phyloP scores from a whole-genome alignment of 2,329 filamentous ascomycete species.

The Tricladium varicosporioides region DNA sequence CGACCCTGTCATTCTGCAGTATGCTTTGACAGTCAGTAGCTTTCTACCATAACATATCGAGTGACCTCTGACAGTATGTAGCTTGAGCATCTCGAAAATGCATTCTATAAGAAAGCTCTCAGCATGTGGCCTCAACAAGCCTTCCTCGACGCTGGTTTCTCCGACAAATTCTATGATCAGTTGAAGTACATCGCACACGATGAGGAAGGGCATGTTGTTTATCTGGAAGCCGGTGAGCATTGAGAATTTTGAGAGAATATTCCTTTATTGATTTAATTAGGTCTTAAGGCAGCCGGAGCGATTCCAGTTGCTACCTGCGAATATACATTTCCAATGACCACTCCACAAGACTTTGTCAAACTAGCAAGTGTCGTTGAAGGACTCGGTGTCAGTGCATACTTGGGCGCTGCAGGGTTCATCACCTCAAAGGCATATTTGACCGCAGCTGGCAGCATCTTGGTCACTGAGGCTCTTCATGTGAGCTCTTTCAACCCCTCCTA shows the following conservation, averaged over 20 bases:
- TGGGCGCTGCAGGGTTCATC: constrained; percentile 60
- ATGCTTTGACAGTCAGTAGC: constrained; percentile 40
- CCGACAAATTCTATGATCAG: constrained; percentile 53
- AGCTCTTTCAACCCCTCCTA: neutral
- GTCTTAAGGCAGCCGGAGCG: constrained; percentile 45
- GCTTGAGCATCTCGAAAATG: constrained; percentile 59
- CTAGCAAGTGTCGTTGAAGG: constrained; percentile 54
- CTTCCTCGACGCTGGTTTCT: constrained; percentile 52
- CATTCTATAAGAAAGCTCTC: constrained; percentile 62
- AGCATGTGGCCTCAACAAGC: constrained; percentile 51
- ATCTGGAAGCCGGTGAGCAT: constrained; percentile 43
- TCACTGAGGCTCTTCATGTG: constrained; percentile 61
- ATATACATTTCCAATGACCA: constrained; percentile 53
- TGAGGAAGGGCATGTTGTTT: constrained; percentile 56
- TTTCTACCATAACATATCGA: no score
- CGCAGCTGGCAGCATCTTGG: constrained; percentile 62
- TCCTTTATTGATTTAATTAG: constrained; percentile 18
- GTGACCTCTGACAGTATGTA: constrained; percentile 11
- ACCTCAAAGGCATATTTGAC: constrained; percentile 57
- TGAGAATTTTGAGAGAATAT: neutral
- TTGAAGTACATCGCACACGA: constrained; percentile 55
- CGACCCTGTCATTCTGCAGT: constrained; percentile 42
- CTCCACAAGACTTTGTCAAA: constrained; percentile 50
- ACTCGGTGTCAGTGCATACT: constrained; percentile 58
- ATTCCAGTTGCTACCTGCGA: constrained; percentile 53